phyloP scores from a whole-genome alignment of 2,329 filamentous ascomycete species.

The Trichoderma semiorbis region DNA sequence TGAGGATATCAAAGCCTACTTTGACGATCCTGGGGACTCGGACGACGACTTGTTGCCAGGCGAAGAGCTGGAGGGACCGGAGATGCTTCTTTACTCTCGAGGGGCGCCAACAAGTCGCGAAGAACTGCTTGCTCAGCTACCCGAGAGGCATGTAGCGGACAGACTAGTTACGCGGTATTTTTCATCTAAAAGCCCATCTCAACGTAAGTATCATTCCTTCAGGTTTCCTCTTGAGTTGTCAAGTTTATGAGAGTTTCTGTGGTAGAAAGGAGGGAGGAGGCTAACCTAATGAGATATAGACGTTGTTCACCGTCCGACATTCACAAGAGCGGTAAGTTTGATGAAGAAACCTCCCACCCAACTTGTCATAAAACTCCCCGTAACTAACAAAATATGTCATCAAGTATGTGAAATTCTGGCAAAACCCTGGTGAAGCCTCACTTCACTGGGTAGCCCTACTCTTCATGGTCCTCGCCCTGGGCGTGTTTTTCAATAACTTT shows the following conservation, averaged over 20 bases:
- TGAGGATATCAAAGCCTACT: slow-evolving; percentile 56
- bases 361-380: too few species aligned
- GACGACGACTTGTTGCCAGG: slow-evolving; percentile 34
- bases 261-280: neutral
- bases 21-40: slow-evolving; percentile 45
- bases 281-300: slow-evolving; percentile 34
- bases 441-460: slow-evolving; percentile 50
- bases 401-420: slow-evolving; percentile 50
- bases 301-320: slow-evolving; percentile 51
- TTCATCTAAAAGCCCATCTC: slow-evolving; percentile 49
- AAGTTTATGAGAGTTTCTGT: neutral
- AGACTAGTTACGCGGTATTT: slow-evolving; percentile 53
- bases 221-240: neutral
- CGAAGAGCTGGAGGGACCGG: slow-evolving; percentile 37
- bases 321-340: slow-evolving; percentile 40
- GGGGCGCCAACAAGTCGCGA: slow-evolving; percentile 39
- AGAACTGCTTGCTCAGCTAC: slow-evolving; percentile 48
- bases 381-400: slow-evolving; percentile 14
- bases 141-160: slow-evolving; percentile 45
- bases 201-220: slow-evolving; percentile 37
- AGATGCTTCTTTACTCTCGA: slow-evolving; percentile 42
- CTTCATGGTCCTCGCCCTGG: slow-evolving; percentile 46
- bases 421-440: slow-evolving; percentile 37
- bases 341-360: neutral
- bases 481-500: slow-evolving; percentile 44